Evolutionary conservation across 768 basidiomycete genomes (phyloP).

Genomic region (Kwoniella europaea): DNA sequence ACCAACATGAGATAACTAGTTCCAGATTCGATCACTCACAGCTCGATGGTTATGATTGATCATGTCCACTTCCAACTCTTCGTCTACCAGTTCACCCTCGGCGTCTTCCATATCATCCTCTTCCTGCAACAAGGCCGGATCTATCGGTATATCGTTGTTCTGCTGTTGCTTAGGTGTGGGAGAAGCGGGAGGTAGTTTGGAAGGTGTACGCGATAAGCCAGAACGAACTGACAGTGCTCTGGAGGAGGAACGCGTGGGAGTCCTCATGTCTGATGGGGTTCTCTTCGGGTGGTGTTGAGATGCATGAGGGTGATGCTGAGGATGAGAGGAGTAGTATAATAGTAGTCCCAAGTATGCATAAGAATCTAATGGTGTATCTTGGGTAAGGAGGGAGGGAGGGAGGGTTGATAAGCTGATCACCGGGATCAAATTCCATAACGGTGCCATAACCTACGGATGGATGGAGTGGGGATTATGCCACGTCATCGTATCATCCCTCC

Average conservation of each 20-base stretch:
- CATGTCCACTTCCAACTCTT: constrained; percentile 31
- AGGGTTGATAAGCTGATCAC: neutral
- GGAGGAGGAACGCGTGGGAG: constrained; percentile 25
- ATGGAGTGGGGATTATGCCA: neutral
- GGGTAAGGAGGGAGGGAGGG: no score
- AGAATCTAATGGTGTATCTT: neutral
- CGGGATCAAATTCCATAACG: neutral
- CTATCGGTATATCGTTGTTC: constrained; percentile 30
- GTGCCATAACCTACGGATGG: no score
- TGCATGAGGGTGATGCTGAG: neutral
- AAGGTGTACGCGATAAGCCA: constrained; percentile 17
- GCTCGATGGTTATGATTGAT: neutral
- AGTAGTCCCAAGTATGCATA: neutral
- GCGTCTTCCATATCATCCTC: constrained; percentile 37
- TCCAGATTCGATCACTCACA: neutral
- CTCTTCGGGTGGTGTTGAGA: neutral
- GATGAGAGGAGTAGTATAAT: neutral
- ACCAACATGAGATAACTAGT: neutral
- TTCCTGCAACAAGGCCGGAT: constrained; percentile 32
- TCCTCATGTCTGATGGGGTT: constrained; percentile 21
- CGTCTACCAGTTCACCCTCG: constrained; percentile 38
- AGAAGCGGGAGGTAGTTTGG: constrained; percentile 7
- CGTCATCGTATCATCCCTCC: neutral
- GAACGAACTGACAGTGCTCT: constrained; percentile 13
- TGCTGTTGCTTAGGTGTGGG: neutral